These are phyloP conservation scores for Parachlorella kessleri DNA, from an alignment of 139 green algal genomes.

Conservation along the genomic window DNA sequence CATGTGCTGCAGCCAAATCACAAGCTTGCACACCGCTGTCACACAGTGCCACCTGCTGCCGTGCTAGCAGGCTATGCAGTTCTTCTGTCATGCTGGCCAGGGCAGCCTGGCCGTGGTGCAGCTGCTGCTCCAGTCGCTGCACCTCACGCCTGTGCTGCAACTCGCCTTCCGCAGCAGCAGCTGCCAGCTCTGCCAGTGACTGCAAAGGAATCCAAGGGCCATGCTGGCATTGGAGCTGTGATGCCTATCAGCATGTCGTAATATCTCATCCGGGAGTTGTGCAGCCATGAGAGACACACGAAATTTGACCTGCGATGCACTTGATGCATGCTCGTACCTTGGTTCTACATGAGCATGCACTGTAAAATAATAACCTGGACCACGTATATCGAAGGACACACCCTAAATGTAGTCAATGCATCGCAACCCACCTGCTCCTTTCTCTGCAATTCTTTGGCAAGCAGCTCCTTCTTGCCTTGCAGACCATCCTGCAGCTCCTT, in stretches of 20 bases:
- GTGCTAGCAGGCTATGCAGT: background rate
- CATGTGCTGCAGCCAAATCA: background rate
- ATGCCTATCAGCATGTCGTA: too few relatives aligned
- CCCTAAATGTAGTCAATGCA: background rate
- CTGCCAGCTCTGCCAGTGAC: too few relatives aligned
- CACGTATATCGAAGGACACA: background rate
- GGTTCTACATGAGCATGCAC: too few relatives aligned
- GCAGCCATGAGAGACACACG: too few relatives aligned
- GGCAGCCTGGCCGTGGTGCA: background rate
- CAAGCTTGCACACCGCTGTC: background rate
- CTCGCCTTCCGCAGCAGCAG: too few relatives aligned
- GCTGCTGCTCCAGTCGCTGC: constrained; percentile 14
- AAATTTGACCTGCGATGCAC: too few relatives aligned
- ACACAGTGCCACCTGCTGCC: background rate
- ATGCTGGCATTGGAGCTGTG: too few relatives aligned
- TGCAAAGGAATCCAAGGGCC: too few relatives aligned
- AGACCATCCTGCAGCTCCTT: background rate
- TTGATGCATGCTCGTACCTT: too few relatives aligned
- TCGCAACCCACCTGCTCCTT: background rate
- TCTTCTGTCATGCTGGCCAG: background rate
- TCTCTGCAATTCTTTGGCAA: background rate
- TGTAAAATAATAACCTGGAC: too few relatives aligned
- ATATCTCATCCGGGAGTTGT: too few relatives aligned
- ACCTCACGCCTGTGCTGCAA: too few relatives aligned
- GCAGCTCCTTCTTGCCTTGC: background rate